Percentiles rank a stretch among this genome's conserved stretches.
Conservation (phyloP, 371 early-diverging fungal genomes). For the Mucor ambiguus region DNA sequence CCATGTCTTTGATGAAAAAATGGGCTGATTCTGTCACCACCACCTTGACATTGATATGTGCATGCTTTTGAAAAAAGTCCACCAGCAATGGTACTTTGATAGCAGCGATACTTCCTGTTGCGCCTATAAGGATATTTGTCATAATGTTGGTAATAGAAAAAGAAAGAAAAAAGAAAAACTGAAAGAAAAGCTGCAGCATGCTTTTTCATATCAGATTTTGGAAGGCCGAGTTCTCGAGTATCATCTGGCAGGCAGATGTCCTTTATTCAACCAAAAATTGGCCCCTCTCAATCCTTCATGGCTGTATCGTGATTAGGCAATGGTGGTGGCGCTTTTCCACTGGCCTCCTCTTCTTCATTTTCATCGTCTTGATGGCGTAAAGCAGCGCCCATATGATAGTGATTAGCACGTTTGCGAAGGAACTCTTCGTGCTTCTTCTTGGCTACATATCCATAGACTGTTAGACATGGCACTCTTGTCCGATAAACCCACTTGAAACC, state of each 20-base stretch:
- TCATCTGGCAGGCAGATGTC: too few relatives aligned
- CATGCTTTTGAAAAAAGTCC: slow-evolving; percentile 10
- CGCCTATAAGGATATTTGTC: slow-evolving; percentile 73
- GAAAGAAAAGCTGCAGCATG: too few relatives aligned
- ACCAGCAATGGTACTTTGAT: slow-evolving; percentile 85
- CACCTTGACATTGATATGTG: slow-evolving; percentile 67
- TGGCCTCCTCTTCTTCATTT: slow-evolving; percentile 14
- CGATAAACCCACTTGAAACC: neutral
- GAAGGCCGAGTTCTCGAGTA: too few relatives aligned
- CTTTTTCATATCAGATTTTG: too few relatives aligned
- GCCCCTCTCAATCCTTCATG: neutral
- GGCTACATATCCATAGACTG: slow-evolving; percentile 15
- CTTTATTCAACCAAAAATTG: too few relatives aligned
- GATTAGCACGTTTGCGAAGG: slow-evolving; percentile 72
- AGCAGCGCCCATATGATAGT: slow-evolving; percentile 67
- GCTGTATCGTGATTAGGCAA: neutral
- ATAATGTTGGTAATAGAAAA: slow-evolving; percentile 16
- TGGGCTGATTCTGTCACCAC: slow-evolving; percentile 76
- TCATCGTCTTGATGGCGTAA: slow-evolving; percentile 42
- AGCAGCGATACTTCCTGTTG: slow-evolving; percentile 91
- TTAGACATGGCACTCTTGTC: neutral
- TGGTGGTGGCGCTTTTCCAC: neutral
- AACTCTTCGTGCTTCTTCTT: slow-evolving; percentile 66
- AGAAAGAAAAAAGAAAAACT: too few relatives aligned
- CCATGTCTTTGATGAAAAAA: slow-evolving; percentile 74